Evolutionary conservation across 345 rosid species (phyloP).

Genomic region (Trapa incisa): DNA sequence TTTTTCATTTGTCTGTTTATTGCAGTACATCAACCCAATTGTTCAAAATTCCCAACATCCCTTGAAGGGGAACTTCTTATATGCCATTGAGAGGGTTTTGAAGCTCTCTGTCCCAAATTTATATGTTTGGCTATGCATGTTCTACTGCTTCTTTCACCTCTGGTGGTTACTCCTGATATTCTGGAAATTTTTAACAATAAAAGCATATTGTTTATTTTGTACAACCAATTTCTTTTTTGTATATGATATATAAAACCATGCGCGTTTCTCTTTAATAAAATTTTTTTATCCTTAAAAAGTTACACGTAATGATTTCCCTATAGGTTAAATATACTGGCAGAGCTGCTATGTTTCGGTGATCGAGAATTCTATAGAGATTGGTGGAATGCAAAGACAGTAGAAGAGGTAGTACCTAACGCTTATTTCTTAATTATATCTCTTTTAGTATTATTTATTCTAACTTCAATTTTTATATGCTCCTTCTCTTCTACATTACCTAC

Average conservation of each 20-base stretch:
- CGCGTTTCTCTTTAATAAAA: too few species aligned
- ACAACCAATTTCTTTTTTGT: too few species aligned
- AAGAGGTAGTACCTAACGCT: slow-evolving; percentile 48
- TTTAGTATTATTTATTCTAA: slow-evolving; percentile 9
- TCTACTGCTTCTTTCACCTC: slow-evolving; percentile 93
- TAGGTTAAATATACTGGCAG: slow-evolving; percentile 96
- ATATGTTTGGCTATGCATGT: slow-evolving; percentile 99
- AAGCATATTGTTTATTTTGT: neutral
- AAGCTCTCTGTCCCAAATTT: slow-evolving; percentile 91
- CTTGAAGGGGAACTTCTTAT: slow-evolving; percentile 67
- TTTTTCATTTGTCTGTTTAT: slow-evolving; percentile 13
- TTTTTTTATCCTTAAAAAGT: too few species aligned
- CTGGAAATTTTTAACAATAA: neutral
- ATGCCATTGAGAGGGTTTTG: slow-evolving; percentile 87
- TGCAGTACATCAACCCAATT: slow-evolving; percentile 97
- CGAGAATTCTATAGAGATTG: slow-evolving; percentile 97
- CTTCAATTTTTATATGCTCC: slow-evolving; percentile 1
- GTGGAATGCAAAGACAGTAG: slow-evolving; percentile 99
- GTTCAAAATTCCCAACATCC: slow-evolving; percentile 94
- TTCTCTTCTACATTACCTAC: slow-evolving; percentile 2
- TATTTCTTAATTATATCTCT: slow-evolving; percentile 4
- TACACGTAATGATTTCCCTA: neutral
- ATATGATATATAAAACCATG: too few species aligned
- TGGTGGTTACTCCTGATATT: slow-evolving; percentile 34
- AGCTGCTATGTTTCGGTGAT: slow-evolving; percentile 91